A percentile compares a stretch with the other conserved stretches of the same genome.
Conservation (phyloP, 495 filamentous ascomycete genomes). For the Annulohypoxylon moriforme region DNA sequence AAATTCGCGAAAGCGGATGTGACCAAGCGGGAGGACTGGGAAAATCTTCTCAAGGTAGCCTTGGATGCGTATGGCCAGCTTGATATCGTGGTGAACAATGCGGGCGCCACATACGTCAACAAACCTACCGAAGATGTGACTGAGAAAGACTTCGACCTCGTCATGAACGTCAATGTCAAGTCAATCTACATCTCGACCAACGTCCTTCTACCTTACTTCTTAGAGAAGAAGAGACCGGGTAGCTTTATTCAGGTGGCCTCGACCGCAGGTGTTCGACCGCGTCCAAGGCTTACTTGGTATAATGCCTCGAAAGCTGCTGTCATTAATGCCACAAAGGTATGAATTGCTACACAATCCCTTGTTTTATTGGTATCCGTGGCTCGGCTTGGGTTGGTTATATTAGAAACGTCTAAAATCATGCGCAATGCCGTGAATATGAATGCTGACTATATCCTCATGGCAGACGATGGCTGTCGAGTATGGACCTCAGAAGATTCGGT, state of each 20-base stretch:
- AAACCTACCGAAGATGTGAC: slow-evolving; percentile 71
- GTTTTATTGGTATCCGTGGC: neutral
- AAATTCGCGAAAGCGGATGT: slow-evolving; percentile 64
- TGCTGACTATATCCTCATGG: slow-evolving; percentile 11
- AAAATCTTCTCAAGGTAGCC: slow-evolving; percentile 57
- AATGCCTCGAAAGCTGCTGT: slow-evolving; percentile 76
- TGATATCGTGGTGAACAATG: slow-evolving; percentile 75
- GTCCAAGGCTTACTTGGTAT: slow-evolving; percentile 77
- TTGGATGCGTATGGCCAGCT: slow-evolving; percentile 62
- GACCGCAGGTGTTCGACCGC: slow-evolving; percentile 70
- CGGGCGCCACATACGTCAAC: slow-evolving; percentile 75
- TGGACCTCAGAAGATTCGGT: slow-evolving; percentile 71
- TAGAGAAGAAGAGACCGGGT: slow-evolving; percentile 68
- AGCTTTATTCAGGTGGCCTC: slow-evolving; percentile 74
- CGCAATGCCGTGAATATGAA: neutral
- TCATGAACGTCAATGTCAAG: slow-evolving; percentile 75
- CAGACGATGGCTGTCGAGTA: slow-evolving; percentile 76
- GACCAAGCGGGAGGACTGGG: slow-evolving; percentile 63
- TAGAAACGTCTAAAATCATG: neutral
- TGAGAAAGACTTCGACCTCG: slow-evolving; percentile 72
- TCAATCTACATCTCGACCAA: slow-evolving; percentile 67
- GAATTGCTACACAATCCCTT: neutral
- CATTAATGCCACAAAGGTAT: slow-evolving; percentile 64
- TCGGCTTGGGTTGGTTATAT: neutral
- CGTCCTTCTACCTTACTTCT: slow-evolving; percentile 64